Evolutionary conservation across 345 rosid genomes (phyloP).

Genomic region (Citrus cavaleriei): DNA sequence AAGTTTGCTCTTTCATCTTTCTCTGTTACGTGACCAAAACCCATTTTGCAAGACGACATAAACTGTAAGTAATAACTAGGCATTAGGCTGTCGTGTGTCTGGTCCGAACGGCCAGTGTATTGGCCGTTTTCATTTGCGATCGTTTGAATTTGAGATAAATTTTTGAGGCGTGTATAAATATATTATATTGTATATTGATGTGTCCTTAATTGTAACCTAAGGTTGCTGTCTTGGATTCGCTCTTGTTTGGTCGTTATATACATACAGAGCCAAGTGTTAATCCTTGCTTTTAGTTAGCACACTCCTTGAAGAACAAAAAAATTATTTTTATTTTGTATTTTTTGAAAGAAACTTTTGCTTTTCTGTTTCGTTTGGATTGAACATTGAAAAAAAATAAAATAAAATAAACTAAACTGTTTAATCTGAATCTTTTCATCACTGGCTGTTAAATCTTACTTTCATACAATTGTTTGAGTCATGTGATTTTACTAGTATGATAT

Average conservation of each 20-base stretch:
- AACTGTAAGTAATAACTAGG: background rate
- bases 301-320: background rate
- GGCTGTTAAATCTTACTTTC: too few relatives aligned
- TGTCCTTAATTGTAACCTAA: background rate
- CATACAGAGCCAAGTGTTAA: background rate
- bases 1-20: too few relatives aligned
- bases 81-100: background rate
- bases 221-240: background rate
- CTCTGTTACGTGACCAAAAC: background rate
- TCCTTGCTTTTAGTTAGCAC: background rate
- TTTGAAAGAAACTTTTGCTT: too few relatives aligned
- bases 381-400: too few relatives aligned
- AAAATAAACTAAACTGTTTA: too few relatives aligned
- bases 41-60: background rate
- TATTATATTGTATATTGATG: background rate
- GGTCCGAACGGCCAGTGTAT: background rate
- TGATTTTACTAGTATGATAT: too few relatives aligned
- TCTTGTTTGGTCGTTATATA: background rate
- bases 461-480: too few relatives aligned
- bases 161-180: background rate
- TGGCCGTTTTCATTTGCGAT: background rate
- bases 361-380: too few relatives aligned
- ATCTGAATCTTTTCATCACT: too few relatives aligned
- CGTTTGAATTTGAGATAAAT: background rate
- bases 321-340: too few relatives aligned